phyloP scores from a whole-genome alignment of 2,329 filamentous ascomycete genomes.

The Xylariaceae sp. region DNA sequence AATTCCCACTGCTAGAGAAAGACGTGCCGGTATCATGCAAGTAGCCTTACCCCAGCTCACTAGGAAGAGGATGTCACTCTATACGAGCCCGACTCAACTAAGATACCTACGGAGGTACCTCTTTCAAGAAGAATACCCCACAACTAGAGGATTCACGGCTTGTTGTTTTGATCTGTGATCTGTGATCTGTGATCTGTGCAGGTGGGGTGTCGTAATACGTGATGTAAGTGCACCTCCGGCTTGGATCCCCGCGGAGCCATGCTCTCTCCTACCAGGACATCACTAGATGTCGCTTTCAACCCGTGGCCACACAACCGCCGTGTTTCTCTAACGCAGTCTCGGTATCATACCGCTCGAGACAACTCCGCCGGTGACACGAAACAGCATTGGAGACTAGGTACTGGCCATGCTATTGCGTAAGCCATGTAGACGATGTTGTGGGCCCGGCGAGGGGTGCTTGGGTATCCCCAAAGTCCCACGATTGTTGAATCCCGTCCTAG shows the following conservation, averaged over 20 bases:
- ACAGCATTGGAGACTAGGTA: neutral
- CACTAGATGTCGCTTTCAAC: neutral
- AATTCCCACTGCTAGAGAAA: neutral
- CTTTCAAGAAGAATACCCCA: neutral
- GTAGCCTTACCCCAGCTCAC: neutral
- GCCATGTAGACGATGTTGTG: neutral
- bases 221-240: too few relatives aligned
- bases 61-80: neutral
- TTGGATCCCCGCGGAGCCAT: too few relatives aligned
- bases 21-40: neutral
- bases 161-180: neutral
- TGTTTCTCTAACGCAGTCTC: neutral
- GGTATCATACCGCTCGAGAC: neutral
- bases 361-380: neutral
- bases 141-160: neutral
- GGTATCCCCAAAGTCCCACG: neutral
- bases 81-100: neutral
- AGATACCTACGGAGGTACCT: neutral
- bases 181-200: too few relatives aligned
- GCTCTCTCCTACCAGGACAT: neutral
- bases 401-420: constrained; percentile 7
- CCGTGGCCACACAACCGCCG: neutral
- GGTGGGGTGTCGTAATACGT: too few relatives aligned
- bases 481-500: neutral
- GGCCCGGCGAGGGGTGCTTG: neutral